Evolutionary conservation across 306 rosid genomes (phyloP).

Genomic region (Lithocarpus polystachyus): DNA sequence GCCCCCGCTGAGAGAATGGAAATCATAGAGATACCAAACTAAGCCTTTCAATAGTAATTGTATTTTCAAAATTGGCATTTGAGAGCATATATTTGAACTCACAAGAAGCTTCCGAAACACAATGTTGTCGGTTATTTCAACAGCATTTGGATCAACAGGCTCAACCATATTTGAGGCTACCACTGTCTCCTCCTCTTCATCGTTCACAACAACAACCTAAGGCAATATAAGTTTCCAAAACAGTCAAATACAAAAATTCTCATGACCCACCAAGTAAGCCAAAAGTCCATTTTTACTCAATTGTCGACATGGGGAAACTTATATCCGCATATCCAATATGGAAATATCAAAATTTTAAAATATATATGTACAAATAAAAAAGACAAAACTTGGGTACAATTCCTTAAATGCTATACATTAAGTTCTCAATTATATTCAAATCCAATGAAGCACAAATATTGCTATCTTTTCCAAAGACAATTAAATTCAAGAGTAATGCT

Average conservation of each 20-base stretch:
- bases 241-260: not conserved
- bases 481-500: no score
- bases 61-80: slow-evolving; percentile 35
- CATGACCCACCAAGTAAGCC: not conserved
- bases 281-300: not conserved
- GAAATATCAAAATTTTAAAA: not conserved
- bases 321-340: not conserved
- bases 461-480: no score
- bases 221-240: not conserved
- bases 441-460: no score
- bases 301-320: not conserved
- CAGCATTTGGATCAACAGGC: slow-evolving; percentile 32
- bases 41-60: slow-evolving; percentile 34
- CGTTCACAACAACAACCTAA: slow-evolving; percentile 39
- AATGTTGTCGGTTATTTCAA: slow-evolving; percentile 42
- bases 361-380: not conserved
- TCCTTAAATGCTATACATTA: no score
- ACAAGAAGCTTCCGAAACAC: slow-evolving; percentile 89
- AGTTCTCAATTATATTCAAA: no score
- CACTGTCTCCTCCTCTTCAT: slow-evolving; percentile 25
- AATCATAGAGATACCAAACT: slow-evolving; percentile 42
- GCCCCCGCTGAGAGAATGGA: slow-evolving; percentile 77
- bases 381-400: not conserved
- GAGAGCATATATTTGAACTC: slow-evolving; percentile 49
- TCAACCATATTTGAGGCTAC: slow-evolving; percentile 23